Base-by-base conservation (phyloP, 345 rosid species). In the Populus pruinosa region DNA sequence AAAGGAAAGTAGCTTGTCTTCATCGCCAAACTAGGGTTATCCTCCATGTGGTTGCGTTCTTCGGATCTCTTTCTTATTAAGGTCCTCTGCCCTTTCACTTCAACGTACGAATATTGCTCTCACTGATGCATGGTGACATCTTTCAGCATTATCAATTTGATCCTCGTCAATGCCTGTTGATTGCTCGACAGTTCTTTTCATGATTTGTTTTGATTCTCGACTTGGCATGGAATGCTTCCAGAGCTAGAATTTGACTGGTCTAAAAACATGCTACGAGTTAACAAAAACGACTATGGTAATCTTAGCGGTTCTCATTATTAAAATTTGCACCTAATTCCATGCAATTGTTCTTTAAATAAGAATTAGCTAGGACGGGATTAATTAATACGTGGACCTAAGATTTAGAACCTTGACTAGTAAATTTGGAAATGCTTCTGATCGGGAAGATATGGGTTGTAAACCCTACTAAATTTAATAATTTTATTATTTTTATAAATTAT, bases 11-110 rank as follows among this genome's bases (percentile, higher is more conserved):
- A 75, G 65, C 20, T 17, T 25, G 62, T 10, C 50, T 64, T 64
- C 53, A 66, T 53, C 14, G 71, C 64, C n/a, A 36, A 12, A 8
- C 29, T 27, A 36, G 41, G 23, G 29, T 17, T 18, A 0, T 31
- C 44, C 20, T 41, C 29, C 6, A 14, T 13, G 55, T 5, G 63
- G 25, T 17, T 66, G 56, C 35, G 23, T 29, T 23, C 27, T 73
- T 50, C 49, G 49, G 63, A 20, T 18, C 39, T 67, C 36, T 49
- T 49, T 43, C 8, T 29, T 8, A 3, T 27, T 27, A 25, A 44
- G 41, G 80, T 70, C 70, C 69, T 62, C 69, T 17, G 25, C 64
- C 27, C 75, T 44, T 70, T 70, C 80, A 77, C 62, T 70, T 70
- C 74, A 59, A 36, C 10, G 25, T 36, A 33, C 33, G 6, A 56